These are phyloP conservation scores for Lyophyllum atratum DNA, from an alignment of 768 basidiomycete species.

Conservation along the genomic window DNA sequence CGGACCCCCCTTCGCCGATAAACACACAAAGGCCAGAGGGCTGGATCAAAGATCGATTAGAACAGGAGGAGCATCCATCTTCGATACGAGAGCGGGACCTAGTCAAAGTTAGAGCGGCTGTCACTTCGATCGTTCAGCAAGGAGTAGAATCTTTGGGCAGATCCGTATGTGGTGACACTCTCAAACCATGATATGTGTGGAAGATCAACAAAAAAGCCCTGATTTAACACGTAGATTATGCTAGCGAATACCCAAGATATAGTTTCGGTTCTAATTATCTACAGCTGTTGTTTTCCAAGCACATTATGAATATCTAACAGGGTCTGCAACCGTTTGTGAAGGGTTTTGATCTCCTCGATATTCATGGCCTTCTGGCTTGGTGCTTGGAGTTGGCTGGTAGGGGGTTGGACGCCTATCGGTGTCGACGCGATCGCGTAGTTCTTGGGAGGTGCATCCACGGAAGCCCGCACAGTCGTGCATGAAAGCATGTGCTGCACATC, in stretches of 20 bases:
- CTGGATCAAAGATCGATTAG: slow-evolving; percentile 23
- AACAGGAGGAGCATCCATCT: neutral
- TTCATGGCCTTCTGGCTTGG: neutral
- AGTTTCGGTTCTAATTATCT: neutral
- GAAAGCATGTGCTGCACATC: slow-evolving; percentile 29
- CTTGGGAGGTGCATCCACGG: slow-evolving; percentile 10
- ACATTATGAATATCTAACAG: slow-evolving; percentile 19
- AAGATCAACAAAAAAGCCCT: neutral
- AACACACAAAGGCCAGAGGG: slow-evolving; percentile 17
- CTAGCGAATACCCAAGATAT: slow-evolving; percentile 3
- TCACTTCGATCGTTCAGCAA: slow-evolving; percentile 55
- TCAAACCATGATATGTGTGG: slow-evolving; percentile 12
- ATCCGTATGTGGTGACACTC: slow-evolving; percentile 43
- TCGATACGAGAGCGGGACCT: slow-evolving; percentile 26
- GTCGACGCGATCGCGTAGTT: slow-evolving; percentile 1
- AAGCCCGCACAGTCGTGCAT: slow-evolving; percentile 20
- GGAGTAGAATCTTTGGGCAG: slow-evolving; percentile 57
- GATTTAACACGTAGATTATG: neutral
- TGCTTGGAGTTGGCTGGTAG: neutral
- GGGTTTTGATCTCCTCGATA: slow-evolving; percentile 2
- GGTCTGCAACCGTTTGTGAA: slow-evolving; percentile 18
- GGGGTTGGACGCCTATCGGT: neutral
- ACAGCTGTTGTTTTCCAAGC: neutral
- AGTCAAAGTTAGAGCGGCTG: slow-evolving; percentile 45
- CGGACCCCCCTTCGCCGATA: neutral